Evolutionary conservation across 345 rosid genomes (phyloP).

Genomic region (Eucalyptus urophylla): DNA sequence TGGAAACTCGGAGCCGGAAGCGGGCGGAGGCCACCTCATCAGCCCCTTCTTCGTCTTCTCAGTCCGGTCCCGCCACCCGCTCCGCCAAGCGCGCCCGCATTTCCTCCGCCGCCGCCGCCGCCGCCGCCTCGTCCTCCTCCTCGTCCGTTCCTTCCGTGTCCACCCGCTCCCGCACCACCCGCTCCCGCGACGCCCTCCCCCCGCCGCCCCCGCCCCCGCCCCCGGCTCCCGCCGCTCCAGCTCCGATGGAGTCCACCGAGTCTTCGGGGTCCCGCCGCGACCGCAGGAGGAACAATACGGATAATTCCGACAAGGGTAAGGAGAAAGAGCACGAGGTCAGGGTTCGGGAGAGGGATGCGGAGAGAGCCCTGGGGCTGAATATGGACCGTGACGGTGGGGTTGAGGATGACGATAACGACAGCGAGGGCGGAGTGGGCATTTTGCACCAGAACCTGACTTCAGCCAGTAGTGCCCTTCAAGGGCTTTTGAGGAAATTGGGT

Average conservation of each 20-base stretch:
- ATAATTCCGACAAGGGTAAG: slow-evolving; percentile 65
- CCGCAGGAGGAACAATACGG: slow-evolving; percentile 33
- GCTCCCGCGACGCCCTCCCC: not conserved
- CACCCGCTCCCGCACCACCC: not conserved
- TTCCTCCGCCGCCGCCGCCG: not conserved
- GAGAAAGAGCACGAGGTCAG: slow-evolving; percentile 78
- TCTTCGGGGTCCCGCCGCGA: slow-evolving; percentile 71
- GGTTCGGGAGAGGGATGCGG: slow-evolving; percentile 12
- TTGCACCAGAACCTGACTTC: slow-evolving; percentile 85
- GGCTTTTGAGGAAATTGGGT: slow-evolving; percentile 85
- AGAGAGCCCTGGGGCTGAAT: slow-evolving; percentile 35
- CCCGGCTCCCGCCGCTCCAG: slow-evolving; percentile 1
- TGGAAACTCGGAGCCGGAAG: slow-evolving; percentile 99
- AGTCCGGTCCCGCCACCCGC: slow-evolving; percentile 76
- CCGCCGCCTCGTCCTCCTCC: slow-evolving; percentile 18
- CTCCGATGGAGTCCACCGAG: slow-evolving; percentile 73
- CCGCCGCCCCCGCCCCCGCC: slow-evolving; percentile 6
- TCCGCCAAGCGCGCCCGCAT: slow-evolving; percentile 66
- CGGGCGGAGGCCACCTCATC: slow-evolving; percentile 99
- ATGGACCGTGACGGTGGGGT: slow-evolving; percentile 40
- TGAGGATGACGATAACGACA: slow-evolving; percentile 82
- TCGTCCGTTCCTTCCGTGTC: not conserved
- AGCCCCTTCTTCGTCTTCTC: slow-evolving; percentile 76
- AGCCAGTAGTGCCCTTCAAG: slow-evolving; percentile 95
- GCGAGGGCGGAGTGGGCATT: slow-evolving; percentile 73